These are phyloP conservation scores for Tuber indicum DNA, from an alignment of 495 filamentous ascomycete genomes.

Conservation along the genomic window DNA sequence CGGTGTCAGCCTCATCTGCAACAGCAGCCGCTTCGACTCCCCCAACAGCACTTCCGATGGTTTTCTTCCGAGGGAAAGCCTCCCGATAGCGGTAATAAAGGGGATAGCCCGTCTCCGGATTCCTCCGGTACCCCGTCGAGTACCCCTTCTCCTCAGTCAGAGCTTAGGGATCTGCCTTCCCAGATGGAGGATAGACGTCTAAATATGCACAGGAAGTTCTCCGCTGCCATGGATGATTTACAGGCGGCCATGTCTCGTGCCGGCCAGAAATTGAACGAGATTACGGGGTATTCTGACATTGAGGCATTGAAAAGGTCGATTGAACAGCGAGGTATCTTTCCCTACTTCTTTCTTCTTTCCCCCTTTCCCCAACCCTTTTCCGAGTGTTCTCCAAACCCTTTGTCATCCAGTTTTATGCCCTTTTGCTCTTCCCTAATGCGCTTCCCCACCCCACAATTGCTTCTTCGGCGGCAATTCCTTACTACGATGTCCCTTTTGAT, in stretches of 20 bases:
- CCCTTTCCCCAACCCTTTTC: slow-evolving; percentile 10
- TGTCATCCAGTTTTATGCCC: not conserved
- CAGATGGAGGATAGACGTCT: slow-evolving; percentile 66
- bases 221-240: slow-evolving; percentile 75
- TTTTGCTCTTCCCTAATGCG: not conserved
- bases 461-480: slow-evolving; percentile 17
- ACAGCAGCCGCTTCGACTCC: slow-evolving; percentile 5
- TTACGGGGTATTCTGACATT: slow-evolving; percentile 92
- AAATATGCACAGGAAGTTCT: slow-evolving; percentile 65
- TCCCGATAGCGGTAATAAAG: not conserved
- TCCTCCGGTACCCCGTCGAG: not conserved
- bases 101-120: slow-evolving; percentile 11
- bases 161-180: slow-evolving; percentile 61
- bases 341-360: not conserved
- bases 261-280: slow-evolving; percentile 79
- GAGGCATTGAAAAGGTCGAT: slow-evolving; percentile 76
- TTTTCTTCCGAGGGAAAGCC: slow-evolving; percentile 14
- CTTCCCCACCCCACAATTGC: not conserved
- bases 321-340: slow-evolving; percentile 53
- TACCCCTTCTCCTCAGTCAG: slow-evolving; percentile 11
- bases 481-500: not conserved
- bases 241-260: slow-evolving; percentile 78
- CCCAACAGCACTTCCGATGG: slow-evolving; percentile 27
- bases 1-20: slow-evolving; percentile 17
- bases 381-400: not conserved